A percentile compares a stretch with the other conserved stretches of the same genome.
These are phyloP conservation scores for Xylaria sp. DNA, from an alignment of 2,329 filamentous ascomycete genomes.

Conservation along the genomic window DNA sequence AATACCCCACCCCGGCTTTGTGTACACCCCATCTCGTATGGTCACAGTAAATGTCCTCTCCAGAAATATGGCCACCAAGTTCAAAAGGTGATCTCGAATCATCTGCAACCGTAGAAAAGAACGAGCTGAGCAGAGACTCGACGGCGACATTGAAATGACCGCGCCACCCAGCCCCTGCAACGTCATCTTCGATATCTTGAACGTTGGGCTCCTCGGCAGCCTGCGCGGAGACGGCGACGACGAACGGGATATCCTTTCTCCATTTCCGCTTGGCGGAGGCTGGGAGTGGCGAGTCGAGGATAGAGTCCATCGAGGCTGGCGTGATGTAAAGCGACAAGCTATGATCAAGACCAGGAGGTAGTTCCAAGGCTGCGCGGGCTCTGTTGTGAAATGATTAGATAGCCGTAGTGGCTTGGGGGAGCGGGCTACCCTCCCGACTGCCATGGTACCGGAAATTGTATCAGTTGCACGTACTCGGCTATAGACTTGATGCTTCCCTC, in stretches of 20 bases:
- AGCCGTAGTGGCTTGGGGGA: neutral
- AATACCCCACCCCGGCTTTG: slow-evolving; percentile 32
- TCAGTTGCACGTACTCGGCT: slow-evolving; percentile 22
- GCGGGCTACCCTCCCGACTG: neutral
- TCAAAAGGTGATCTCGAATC: slow-evolving; percentile 29
- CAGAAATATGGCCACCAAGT: slow-evolving; percentile 28
- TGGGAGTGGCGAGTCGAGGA: slow-evolving; percentile 34
- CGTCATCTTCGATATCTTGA: slow-evolving; percentile 23
- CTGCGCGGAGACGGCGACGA: slow-evolving; percentile 32
- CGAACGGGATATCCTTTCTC: slow-evolving; percentile 37
- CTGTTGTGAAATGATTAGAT: slow-evolving; percentile 21
- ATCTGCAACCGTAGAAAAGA: slow-evolving; percentile 29
- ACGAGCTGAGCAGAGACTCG: slow-evolving; percentile 31
- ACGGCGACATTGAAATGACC: slow-evolving; percentile 39
- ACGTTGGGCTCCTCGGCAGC: slow-evolving; percentile 14
- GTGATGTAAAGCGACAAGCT: slow-evolving; percentile 36
- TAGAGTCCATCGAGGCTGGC: slow-evolving; percentile 30
- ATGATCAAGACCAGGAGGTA: slow-evolving; percentile 31
- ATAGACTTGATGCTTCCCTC: slow-evolving; percentile 33
- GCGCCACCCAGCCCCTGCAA: slow-evolving; percentile 35
- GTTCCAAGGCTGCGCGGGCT: slow-evolving; percentile 20
- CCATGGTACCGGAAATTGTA: neutral
- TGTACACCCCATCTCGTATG: slow-evolving; percentile 35
- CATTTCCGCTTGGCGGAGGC: slow-evolving; percentile 26
- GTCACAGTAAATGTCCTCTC: slow-evolving; percentile 38